Conservation (phyloP, 2,329 filamentous ascomycete species). For the Pseudofabraea citricarpa region DNA sequence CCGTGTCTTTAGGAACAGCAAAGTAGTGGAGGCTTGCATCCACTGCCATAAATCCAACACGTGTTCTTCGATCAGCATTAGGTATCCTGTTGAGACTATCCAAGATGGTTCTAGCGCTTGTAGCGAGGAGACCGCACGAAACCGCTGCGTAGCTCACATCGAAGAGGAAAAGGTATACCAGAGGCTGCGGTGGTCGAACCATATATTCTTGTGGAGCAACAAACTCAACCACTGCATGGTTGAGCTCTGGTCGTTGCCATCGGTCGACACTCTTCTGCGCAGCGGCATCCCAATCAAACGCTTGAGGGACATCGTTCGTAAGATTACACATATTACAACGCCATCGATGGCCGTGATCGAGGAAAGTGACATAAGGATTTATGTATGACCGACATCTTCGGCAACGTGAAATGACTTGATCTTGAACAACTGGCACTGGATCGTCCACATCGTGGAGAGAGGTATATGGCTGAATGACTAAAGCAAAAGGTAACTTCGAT, state of each 20-base stretch:
- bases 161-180: conserved; percentile 93
- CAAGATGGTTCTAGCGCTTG: conserved; percentile 85
- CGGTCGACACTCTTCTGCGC: conserved; percentile 87
- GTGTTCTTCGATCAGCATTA: conserved; percentile 90
- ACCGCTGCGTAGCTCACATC: conserved; percentile 91
- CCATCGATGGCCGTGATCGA: conserved; percentile 97
- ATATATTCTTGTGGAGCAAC: conserved; percentile 99
- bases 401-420: conserved; percentile 96
- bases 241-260: conserved; percentile 88
- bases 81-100: conserved; percentile 96
- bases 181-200: conserved; percentile 91
- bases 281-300: conserved; percentile 95
- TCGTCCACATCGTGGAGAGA: conserved; percentile 92
- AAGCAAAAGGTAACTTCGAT: conserved; percentile 89
- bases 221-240: conserved; percentile 95
- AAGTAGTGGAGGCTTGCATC: conserved; percentile 97
- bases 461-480: conserved; percentile 94
- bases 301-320: conserved; percentile 98
- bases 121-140: conserved; percentile 85
- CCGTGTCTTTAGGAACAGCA: conserved; percentile 81
- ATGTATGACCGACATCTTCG: conserved; percentile 95
- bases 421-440: conserved; percentile 83
- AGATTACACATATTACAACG: conserved; percentile 99
- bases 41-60: conserved; percentile 91
- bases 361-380: conserved; percentile 93